Evolutionary conservation across 352 stramenopile genomes (phyloP).

Genomic region (Pythium volutum): DNA sequence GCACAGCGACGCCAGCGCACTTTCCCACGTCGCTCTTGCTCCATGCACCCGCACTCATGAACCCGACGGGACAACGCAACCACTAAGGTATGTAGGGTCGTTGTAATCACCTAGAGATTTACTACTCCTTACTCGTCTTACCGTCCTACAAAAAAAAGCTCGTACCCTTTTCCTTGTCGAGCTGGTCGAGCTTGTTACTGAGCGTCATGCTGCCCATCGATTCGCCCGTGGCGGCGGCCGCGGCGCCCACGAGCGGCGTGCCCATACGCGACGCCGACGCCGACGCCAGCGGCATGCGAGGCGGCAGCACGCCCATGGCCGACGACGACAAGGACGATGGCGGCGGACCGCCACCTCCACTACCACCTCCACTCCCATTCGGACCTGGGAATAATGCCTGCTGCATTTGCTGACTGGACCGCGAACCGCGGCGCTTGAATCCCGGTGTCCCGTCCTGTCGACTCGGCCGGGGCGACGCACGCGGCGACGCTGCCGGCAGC

Average conservation of each 20-base stretch:
- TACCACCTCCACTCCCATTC: neutral
- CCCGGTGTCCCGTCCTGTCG: neutral
- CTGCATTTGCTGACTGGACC: constrained; percentile 13
- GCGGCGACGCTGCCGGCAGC: neutral
- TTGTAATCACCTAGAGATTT: too few relatives aligned
- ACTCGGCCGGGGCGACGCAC: neutral
- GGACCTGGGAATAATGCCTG: neutral
- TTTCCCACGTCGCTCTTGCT: constrained; percentile 64
- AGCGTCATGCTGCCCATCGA: constrained; percentile 32
- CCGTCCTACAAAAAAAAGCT: constrained; percentile 22
- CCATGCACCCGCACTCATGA: constrained; percentile 65
- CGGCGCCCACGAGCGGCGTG: constrained; percentile 16
- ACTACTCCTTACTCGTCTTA: neutral
- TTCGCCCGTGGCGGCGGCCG: neutral
- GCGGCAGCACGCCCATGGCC: constrained; percentile 7
- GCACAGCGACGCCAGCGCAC: constrained; percentile 14
- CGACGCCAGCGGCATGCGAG: constrained; percentile 8
- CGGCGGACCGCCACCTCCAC: neutral
- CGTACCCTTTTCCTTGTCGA: constrained; percentile 60
- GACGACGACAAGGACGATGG: neutral
- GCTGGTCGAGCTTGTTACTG: constrained; percentile 68
- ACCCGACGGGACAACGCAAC: constrained; percentile 12
- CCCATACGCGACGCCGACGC: constrained; percentile 1
- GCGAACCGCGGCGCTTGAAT: constrained; percentile 8
- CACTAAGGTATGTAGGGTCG: too few relatives aligned